These are phyloP conservation scores for Orbilia brochopaga DNA, from an alignment of 2,329 filamentous ascomycete species.

Conservation along the genomic window DNA sequence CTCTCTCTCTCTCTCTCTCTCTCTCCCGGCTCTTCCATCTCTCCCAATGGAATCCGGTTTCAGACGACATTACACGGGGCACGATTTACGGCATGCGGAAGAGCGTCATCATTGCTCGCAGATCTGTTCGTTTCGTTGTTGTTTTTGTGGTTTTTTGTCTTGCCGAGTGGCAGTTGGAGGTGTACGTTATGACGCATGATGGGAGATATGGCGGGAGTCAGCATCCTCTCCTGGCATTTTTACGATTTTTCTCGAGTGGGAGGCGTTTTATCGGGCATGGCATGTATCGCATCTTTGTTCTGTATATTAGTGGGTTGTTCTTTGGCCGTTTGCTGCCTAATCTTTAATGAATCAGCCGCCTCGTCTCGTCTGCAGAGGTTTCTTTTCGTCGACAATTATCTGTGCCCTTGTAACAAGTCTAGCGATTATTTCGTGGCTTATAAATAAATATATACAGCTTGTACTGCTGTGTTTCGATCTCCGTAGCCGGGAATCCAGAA, in stretches of 20 bases:
- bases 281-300: conserved; percentile 1
- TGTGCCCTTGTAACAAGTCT: too few relatives aligned
- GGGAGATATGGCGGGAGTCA: neutral
- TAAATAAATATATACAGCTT: too few relatives aligned
- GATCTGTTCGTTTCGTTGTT: neutral
- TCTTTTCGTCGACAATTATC: neutral
- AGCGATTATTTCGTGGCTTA: too few relatives aligned
- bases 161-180: neutral
- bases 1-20: too few relatives aligned
- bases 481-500: too few relatives aligned
- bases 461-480: too few relatives aligned
- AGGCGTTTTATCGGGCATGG: neutral
- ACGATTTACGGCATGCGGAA: too few relatives aligned
- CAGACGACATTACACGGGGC: too few relatives aligned
- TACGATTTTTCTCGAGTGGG: neutral
- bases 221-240: neutral
- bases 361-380: conserved; percentile 7
- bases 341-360: conserved; percentile 1
- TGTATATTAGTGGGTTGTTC: conserved; percentile 1
- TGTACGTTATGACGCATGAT: conserved; percentile 2
- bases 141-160: neutral
- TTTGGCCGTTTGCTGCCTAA: neutral
- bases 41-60: too few relatives aligned
- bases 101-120: neutral
- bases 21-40: too few relatives aligned